Evolutionary conservation across 2,329 filamentous ascomycete species (phyloP), one percentile per base, ranked within the genome.

Genomic region (Magnaporthiopsis incrustans): DNA sequence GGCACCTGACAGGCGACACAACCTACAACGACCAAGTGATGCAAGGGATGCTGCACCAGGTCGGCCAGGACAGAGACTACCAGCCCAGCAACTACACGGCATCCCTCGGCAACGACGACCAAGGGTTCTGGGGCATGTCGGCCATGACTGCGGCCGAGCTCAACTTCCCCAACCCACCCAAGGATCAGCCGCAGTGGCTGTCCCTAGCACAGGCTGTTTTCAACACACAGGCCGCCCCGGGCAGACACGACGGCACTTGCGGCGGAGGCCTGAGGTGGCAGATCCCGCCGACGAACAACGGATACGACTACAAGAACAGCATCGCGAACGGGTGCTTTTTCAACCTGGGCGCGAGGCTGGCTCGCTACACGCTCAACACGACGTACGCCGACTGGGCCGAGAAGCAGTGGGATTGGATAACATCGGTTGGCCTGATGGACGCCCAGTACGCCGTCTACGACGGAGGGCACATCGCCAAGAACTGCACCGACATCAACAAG

Each of bases 251-350:
- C 1, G 71, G 71, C 0, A 78, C 76, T 2, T 90, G 88, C 71
- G 77, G 77, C 26, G 87, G 87, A 63, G 88, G 87, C 2, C 73
- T 90, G 65, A 82, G 85, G 66, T 89, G 86, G 86, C 87, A 90
- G 75, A 85, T 90, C 58, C 85, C 82, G 69, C 74, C 78, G 0
- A 82, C 84, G 69, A 88, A 89, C 70, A 78, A 74, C 35, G 88
- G 88, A 3, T 91, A 87, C 73, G 78, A 83, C 67, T 90, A 89
- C 78, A 91, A 82, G 71, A 81, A 82, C 66, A 73, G 73, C 32
- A 75, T 79, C 12, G 76, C 78, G n/a, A 82, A 81, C 66, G 79
- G 76, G 14, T 74, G 75, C 65, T 81, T 81, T 70, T 81, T 84
- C 73, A 80, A 82, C 67, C 68, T 83, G 18, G 78, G 76, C 3